Base-by-base conservation (phyloP, 2,329 filamentous ascomycete genomes). In the Alternaria longipes region DNA sequence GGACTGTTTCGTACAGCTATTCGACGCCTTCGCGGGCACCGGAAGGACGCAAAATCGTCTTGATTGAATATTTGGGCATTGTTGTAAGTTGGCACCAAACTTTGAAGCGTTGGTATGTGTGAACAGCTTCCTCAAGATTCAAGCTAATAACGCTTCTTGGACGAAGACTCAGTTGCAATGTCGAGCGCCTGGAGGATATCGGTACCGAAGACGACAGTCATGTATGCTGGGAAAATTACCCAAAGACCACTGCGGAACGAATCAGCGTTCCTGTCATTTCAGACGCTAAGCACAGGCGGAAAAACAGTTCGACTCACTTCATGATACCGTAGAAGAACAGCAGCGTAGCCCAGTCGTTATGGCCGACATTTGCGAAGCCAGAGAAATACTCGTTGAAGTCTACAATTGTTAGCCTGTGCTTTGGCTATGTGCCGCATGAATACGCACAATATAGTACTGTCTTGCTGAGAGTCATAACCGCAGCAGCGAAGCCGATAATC, bases 391-490 rank as follows among this genome's bases (percentile, higher is more conserved):
- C 88, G 61, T 87, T 87, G 54, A 89, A 72, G 80, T 84, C 87
- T 87, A 47, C 4, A n/a, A 3, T 14, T 1, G 26, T 74, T 41
- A 71, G 66, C 55, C 7, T 42, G 8, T 38, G 18, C 1, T 26
- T 44, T 30, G 30, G 38, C 65, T n/a, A 8, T 11, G 22, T 9
- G 18, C 18, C 32, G 32, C n/a, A 12, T 45, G 18, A 3, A 81
- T 30, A 56, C 84, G 81, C 67, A 89, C 89, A 87, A 69, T 91
- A 91, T 6, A 92, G 74, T 26, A 88, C 70, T 2, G 89, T 91
- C 81, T 91, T 91, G 71, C 85, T 87, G 20, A 90, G 72, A 2
- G 90, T 91, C 83, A 91, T 87, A 2, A 88, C 79, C 5, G 84
- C 84, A 20, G 85, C 83, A 51, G 83, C 82, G 63, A 88, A 90